These are phyloP conservation scores for Capsicum chinense DNA, from an alignment of 257 asterid species.

Conservation along the genomic window DNA sequence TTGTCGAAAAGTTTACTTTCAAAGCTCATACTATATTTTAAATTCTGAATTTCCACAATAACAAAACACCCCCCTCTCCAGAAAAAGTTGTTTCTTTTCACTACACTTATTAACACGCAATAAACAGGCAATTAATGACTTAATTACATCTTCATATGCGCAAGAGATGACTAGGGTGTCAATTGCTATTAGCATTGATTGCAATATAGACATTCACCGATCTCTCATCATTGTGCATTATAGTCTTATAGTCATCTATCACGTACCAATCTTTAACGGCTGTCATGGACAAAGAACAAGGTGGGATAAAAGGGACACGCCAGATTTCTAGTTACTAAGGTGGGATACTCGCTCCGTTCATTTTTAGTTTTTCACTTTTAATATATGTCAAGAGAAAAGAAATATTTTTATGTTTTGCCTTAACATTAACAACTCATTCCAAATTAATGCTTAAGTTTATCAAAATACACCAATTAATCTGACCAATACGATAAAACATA, in stretches of 20 bases:
- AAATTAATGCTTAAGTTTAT: background rate
- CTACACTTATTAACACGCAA: too few relatives aligned
- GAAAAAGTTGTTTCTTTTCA: too few relatives aligned
- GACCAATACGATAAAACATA: too few relatives aligned
- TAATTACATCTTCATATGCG: background rate
- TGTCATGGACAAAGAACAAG: background rate
- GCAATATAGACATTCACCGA: background rate
- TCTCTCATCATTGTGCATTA: constrained; percentile 2
- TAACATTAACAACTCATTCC: background rate
- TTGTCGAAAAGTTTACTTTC: too few relatives aligned
- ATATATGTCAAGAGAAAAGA: too few relatives aligned
- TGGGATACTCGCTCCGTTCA: background rate
- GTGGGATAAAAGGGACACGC: background rate
- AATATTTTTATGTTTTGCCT: background rate
- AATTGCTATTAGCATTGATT: background rate
- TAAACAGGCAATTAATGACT: too few relatives aligned
- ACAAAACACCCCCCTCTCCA: too few relatives aligned
- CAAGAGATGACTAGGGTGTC: background rate
- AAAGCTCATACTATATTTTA: too few relatives aligned
- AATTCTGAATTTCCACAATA: too few relatives aligned
- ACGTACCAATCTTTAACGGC: background rate
- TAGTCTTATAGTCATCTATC: background rate
- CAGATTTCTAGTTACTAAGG: background rate
- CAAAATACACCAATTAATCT: background rate
- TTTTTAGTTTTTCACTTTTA: background rate